Evolutionary conservation across 192 early-diverging fungal genomes (phyloP).

Genomic region (Mortierella hygrophila): DNA sequence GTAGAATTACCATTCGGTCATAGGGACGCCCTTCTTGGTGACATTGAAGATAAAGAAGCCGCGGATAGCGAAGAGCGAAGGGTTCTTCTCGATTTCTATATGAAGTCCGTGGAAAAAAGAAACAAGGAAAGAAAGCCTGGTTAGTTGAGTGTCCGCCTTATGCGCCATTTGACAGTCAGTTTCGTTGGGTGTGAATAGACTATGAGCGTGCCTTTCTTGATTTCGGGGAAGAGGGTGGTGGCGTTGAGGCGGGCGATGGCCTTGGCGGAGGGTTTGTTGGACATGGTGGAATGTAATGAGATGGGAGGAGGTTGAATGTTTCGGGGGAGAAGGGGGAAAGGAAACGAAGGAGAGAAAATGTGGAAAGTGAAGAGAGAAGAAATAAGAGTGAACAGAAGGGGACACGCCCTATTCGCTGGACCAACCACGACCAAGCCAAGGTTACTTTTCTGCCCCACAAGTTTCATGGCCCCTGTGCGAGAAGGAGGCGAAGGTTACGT

Average conservation of each 20-base stretch:
- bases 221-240: conserved; percentile 54
- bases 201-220: conserved; percentile 36
- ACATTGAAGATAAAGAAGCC: conserved; percentile 53
- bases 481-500: background rate
- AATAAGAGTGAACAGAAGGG: background rate
- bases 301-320: background rate
- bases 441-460: background rate
- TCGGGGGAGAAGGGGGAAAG: background rate
- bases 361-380: background rate
- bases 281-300: conserved; percentile 35
- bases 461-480: background rate
- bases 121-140: background rate
- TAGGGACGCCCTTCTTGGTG: conserved; percentile 39
- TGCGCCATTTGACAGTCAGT: background rate
- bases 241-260: conserved; percentile 54
- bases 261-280: conserved; percentile 49
- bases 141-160: conserved; percentile 1
- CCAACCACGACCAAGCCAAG: background rate
- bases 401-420: background rate
- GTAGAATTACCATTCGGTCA: conserved; percentile 43
- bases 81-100: conserved; percentile 48
- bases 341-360: background rate
- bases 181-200: background rate
- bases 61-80: conserved; percentile 44
- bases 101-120: background rate